phyloP scores from a whole-genome alignment of 495 filamentous ascomycete species.

The Cercophora newfieldiana region DNA sequence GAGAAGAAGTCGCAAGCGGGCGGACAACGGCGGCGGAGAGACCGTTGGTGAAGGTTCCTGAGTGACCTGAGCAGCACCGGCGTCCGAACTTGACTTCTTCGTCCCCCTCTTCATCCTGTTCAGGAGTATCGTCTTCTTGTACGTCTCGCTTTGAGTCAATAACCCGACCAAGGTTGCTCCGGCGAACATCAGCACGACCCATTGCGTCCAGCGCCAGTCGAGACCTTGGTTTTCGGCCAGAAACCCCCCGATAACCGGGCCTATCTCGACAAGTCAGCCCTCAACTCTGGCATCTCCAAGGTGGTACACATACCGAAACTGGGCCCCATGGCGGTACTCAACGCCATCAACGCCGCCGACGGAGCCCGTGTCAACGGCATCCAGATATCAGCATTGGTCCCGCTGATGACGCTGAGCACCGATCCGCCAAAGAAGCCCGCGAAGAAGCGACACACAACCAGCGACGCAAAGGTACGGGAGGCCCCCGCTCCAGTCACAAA shows the following conservation, averaged over 20 bases:
- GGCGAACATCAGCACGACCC: conserved; percentile 5
- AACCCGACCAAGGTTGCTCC: not conserved
- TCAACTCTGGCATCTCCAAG: not conserved
- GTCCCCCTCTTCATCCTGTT: not conserved
- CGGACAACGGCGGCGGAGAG: not conserved
- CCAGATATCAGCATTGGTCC: conserved; percentile 1
- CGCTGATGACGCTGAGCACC: not conserved
- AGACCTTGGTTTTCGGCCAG: not conserved
- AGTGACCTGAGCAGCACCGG: no score
- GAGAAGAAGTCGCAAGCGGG: not conserved
- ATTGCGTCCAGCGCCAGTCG: conserved; percentile 8
- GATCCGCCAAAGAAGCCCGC: conserved; percentile 1
- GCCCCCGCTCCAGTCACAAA: not conserved
- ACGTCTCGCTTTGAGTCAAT: not conserved
- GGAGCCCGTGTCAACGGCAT: not conserved
- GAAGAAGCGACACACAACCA: not conserved
- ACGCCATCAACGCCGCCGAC: not conserved
- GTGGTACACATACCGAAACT: not conserved
- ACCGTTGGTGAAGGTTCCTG: not conserved
- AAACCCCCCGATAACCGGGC: not conserved
- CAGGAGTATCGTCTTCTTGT: not conserved
- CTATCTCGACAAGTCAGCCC: not conserved
- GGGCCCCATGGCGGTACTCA: conserved; percentile 1
- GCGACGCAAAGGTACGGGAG: conserved; percentile 2
- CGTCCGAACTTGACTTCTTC: no score